Conservation (phyloP, 2,329 filamentous ascomycete species). For the Calonectria ilicicola region DNA sequence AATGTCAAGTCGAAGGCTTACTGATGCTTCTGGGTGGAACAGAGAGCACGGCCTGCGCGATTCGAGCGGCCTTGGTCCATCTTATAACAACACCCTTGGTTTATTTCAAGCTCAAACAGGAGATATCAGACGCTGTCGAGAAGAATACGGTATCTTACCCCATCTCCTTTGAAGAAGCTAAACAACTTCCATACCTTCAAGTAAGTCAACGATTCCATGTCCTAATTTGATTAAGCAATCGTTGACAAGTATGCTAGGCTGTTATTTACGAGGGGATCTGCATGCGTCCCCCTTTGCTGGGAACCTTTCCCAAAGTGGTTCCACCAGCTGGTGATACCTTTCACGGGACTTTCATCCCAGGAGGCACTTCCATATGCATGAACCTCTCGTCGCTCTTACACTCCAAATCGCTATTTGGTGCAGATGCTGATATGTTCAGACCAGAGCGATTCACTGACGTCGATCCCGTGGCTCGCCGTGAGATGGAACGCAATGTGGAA, state of each 20-base stretch:
- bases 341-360: not conserved
- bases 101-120: not conserved
- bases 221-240: not conserved
- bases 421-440: not conserved
- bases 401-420: not conserved
- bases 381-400: not conserved
- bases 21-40: not conserved
- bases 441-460: not conserved
- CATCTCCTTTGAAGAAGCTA: not conserved
- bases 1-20: not conserved
- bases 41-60: not conserved
- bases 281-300: not conserved
- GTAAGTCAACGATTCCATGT: not conserved
- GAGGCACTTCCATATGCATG: not conserved
- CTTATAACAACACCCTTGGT: not conserved
- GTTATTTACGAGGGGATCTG: not conserved
- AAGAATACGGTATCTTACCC: not conserved
- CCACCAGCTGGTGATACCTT: not conserved
- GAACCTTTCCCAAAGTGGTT: not conserved
- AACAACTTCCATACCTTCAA: not conserved
- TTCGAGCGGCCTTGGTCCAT: not conserved
- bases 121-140: not conserved
- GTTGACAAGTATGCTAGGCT: not conserved
- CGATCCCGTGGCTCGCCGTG: not conserved
- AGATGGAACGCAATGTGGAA: not conserved